Evolutionary conservation across 2,329 filamentous ascomycete genomes (phyloP).

Genomic region (Hyphodiscus sp.): DNA sequence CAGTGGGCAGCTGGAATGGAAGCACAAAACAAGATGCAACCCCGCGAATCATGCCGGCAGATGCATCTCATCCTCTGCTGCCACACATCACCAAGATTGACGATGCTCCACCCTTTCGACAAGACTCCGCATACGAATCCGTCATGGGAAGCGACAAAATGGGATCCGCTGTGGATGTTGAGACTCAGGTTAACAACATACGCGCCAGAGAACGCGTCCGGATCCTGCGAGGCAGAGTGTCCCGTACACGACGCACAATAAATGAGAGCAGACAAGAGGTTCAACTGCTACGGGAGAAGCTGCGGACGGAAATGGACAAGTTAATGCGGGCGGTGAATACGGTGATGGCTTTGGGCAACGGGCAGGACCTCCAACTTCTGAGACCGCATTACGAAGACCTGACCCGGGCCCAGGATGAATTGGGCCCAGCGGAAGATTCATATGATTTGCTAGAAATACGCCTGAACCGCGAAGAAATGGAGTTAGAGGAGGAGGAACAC

Average conservation of each 20-base stretch:
- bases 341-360: slow-evolving; percentile 9
- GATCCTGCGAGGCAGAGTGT: slow-evolving; percentile 14
- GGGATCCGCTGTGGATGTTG: slow-evolving; percentile 4
- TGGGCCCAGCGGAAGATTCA: background rate
- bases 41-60: background rate
- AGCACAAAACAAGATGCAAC: background rate
- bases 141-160: slow-evolving; percentile 4
- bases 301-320: slow-evolving; percentile 10
- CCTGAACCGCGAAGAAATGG: background rate
- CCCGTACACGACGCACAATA: slow-evolving; percentile 10
- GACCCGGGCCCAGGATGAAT: background rate
- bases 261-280: slow-evolving; percentile 9
- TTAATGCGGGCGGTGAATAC: slow-evolving; percentile 14
- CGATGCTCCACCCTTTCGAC: slow-evolving; percentile 2
- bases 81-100: background rate
- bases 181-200: slow-evolving; percentile 11
- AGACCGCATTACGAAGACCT: background rate
- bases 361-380: slow-evolving; percentile 1
- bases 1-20: background rate
- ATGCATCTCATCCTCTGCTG: background rate
- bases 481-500: slow-evolving; percentile 8
- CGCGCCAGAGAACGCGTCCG: slow-evolving; percentile 16
- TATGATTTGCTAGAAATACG: background rate
- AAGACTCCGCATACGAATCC: slow-evolving; percentile 19
- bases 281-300: slow-evolving; percentile 7